These are phyloP conservation scores for Aspergillus sp. DNA, from an alignment of 2,329 filamentous ascomycete genomes.

Conservation along the genomic window DNA sequence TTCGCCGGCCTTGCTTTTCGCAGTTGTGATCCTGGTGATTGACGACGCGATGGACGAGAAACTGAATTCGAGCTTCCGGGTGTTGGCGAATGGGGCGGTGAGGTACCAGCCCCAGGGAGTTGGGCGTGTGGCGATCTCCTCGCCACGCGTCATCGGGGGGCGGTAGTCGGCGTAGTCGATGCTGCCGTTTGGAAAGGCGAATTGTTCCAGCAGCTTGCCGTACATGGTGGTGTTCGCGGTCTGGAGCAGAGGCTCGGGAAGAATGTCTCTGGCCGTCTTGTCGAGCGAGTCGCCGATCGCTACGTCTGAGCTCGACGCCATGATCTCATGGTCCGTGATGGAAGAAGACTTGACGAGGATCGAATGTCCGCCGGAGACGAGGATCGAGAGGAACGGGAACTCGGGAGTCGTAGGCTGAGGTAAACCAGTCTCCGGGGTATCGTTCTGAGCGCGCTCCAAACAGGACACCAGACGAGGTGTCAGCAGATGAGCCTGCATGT, in stretches of 20 bases:
- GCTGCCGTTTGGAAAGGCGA: constrained; percentile 63
- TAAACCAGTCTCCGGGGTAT: constrained; percentile 7
- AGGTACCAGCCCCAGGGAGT: constrained; percentile 66
- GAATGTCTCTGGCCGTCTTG: constrained; percentile 74
- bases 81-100: constrained; percentile 63
- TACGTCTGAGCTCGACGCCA: constrained; percentile 74
- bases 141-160: constrained; percentile 57
- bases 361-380: constrained; percentile 91
- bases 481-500: constrained; percentile 96
- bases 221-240: constrained; percentile 69
- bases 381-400: constrained; percentile 84
- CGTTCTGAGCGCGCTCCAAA: constrained; percentile 41
- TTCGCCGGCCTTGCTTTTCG: constrained; percentile 30
- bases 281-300: constrained; percentile 90
- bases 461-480: constrained; percentile 76
- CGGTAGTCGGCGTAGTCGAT: constrained; percentile 51
- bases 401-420: constrained; percentile 40
- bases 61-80: constrained; percentile 63
- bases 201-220: constrained; percentile 73
- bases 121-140: constrained; percentile 56
- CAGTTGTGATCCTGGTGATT: constrained; percentile 58
- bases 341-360: constrained; percentile 74
- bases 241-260: constrained; percentile 62
- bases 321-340: constrained; percentile 67
- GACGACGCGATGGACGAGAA: constrained; percentile 71